Evolutionary conservation across 2,329 filamentous ascomycete species (phyloP), one percentile per base, ranked within the genome.

Genomic region (Xylariaceae sp.): DNA sequence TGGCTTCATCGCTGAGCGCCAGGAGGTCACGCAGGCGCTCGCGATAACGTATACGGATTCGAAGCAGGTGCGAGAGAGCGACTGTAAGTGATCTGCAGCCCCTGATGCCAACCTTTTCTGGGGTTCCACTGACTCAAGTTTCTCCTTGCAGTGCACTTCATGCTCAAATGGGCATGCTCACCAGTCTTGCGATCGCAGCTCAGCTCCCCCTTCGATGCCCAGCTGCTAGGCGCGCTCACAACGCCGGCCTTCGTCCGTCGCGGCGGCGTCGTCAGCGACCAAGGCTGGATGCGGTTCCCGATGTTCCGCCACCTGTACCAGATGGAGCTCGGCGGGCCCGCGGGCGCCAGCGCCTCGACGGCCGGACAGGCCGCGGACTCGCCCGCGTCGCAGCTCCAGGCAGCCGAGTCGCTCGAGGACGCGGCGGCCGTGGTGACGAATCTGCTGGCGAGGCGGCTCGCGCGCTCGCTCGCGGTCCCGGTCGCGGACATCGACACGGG

Each of bases 111-210:
- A n/a, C n/a, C n/a, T n/a, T n/a, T n/a, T n/a, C n/a, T n/a, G n/a
- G n/a, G n/a, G 22, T 26, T 11, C 22, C 22, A 26, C 22, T 26
- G 22, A 11, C 22, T 11, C 22, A 11, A 11, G 22, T 26, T n/a
- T n/a, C n/a, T n/a, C n/a, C n/a, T n/a, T n/a, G 22, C 22, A 26
- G 35, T 45, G n/a, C 37, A 45, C n/a, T 45, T 45, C 43, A 39
- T 45, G 43, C 36, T 45, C 4, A 32, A 40, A 18, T 45, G 33
- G 11, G 39, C 43, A 3, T 45, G 39, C 33, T 32, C 13, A 8
- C 16, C 13, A 7, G 30, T 7, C 30, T 13, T n/a, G 7, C 13
- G 16, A 7, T 17, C 30, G 30, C 13, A 32, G 7, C 13, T 17
- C 22, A 17, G 34, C 11, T 34, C 17, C n/a, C 41, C 35, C 19